phyloP scores from a whole-genome alignment of 139 green algal genomes.

The Auxenochlorella pyrenoidosa region DNA sequence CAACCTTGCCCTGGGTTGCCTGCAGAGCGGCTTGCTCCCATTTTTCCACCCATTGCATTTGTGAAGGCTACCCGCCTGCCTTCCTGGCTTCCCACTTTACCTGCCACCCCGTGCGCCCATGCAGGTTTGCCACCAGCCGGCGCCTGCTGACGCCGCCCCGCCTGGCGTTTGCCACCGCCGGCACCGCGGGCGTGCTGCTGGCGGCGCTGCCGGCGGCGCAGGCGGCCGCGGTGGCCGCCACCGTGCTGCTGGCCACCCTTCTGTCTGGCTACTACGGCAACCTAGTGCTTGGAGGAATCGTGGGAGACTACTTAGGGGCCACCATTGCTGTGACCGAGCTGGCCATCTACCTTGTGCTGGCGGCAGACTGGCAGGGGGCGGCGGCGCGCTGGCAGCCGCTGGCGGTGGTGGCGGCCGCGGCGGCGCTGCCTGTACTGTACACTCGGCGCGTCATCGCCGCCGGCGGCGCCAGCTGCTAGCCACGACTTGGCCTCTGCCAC shows the following conservation, averaged over 20 bases:
- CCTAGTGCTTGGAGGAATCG: slow-evolving; percentile 53
- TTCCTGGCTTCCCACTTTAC: no score
- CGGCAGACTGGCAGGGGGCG: slow-evolving; percentile 45
- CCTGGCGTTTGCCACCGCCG: slow-evolving; percentile 48
- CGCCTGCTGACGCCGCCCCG: slow-evolving; percentile 54
- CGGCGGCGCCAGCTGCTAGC: neutral
- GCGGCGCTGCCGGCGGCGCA: neutral
- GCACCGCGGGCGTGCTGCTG: slow-evolving; percentile 2
- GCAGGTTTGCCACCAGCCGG: slow-evolving; percentile 48
- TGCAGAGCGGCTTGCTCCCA: no score
- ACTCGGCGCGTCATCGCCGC: slow-evolving; percentile 44
- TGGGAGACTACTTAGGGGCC: slow-evolving; percentile 64
- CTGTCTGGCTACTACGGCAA: slow-evolving; percentile 45
- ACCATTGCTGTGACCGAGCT: slow-evolving; percentile 62
- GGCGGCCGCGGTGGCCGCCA: neutral
- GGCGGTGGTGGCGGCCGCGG: slow-evolving; percentile 22
- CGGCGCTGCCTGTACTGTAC: slow-evolving; percentile 42
- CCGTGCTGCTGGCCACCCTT: neutral
- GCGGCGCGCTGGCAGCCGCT: slow-evolving; percentile 20
- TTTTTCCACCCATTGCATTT: no score
- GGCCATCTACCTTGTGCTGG: slow-evolving; percentile 42
- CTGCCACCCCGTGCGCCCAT: neutral
- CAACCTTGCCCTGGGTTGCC: neutral
- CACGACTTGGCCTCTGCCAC: no score
- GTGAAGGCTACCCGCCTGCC: no score